Conservation (phyloP, 2,329 filamentous ascomycete genomes). For the Pestalotiopsis sp. region DNA sequence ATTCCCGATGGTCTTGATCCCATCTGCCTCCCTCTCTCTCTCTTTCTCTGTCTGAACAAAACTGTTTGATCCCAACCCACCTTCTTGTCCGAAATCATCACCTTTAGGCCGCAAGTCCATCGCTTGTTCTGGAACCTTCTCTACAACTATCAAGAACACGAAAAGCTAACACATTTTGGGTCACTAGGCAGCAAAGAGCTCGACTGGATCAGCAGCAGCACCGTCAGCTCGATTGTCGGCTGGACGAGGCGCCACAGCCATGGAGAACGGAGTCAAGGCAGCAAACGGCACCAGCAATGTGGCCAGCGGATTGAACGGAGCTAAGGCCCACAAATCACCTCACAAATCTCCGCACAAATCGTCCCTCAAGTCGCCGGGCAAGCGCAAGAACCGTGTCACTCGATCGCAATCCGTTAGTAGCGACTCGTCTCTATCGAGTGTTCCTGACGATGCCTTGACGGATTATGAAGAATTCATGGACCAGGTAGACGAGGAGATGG, state of each 20-base stretch:
- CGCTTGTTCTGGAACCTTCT: no score
- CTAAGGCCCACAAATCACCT: conserved; percentile 18
- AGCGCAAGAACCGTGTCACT: conserved; percentile 21
- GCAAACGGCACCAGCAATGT: background rate
- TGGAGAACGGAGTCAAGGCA: background rate
- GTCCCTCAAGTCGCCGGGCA: conserved; percentile 15
- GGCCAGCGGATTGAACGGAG: background rate
- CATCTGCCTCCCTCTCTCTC: no score
- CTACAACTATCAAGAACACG: no score
- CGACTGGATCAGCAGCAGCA: background rate
- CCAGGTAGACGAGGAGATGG: conserved; percentile 28
- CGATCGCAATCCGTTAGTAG: conserved; percentile 31
- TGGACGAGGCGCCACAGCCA: background rate
- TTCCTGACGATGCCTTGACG: conserved; percentile 32
- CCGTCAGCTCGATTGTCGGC: background rate
- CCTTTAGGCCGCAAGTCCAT: no score
- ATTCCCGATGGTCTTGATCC: no score
- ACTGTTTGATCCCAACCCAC: no score
- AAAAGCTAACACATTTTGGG: no score
- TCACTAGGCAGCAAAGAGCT: no score
- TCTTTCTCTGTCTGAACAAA: no score
- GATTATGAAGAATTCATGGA: conserved; percentile 31
- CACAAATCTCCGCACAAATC: conserved; percentile 20
- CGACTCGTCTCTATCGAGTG: conserved; percentile 32
- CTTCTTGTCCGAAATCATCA: no score